These are phyloP conservation scores for Xylaria sp. DNA, from an alignment of 2,329 filamentous ascomycete genomes.

Conservation along the genomic window DNA sequence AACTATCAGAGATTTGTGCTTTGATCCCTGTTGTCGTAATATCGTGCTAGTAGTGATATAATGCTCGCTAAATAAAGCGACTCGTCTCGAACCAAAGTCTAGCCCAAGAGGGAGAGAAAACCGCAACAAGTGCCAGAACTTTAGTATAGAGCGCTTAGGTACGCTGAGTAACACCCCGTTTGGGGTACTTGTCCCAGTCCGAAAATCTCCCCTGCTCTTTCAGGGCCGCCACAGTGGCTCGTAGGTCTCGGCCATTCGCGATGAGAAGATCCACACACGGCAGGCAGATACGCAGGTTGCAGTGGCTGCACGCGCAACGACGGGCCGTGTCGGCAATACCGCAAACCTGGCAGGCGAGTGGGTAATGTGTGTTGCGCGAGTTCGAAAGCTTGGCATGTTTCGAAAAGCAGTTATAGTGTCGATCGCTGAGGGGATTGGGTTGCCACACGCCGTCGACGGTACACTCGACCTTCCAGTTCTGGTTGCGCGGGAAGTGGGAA, in stretches of 20 bases:
- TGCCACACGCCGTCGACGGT: constrained; percentile 36
- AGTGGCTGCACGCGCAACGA: constrained; percentile 56
- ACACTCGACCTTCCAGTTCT: neutral
- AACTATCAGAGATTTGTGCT: neutral
- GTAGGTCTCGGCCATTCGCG: constrained; percentile 50
- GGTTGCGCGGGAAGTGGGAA: constrained; percentile 32
- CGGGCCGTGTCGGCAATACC: constrained; percentile 50
- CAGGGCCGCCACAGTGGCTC: constrained; percentile 46
- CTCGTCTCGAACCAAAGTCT: neutral
- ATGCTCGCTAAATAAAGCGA: neutral
- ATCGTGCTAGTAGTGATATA: neutral
- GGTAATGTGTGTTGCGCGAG: constrained; percentile 55
- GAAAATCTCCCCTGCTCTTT: constrained; percentile 29
- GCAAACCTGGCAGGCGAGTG: constrained; percentile 61
- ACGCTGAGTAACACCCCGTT: neutral
- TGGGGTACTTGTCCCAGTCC: constrained; percentile 17
- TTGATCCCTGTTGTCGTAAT: neutral
- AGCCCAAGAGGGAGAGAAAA: no score
- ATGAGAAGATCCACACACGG: constrained; percentile 52
- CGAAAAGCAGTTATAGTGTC: constrained; percentile 54
- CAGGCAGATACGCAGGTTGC: constrained; percentile 58
- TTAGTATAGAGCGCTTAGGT: neutral
- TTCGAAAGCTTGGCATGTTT: constrained; percentile 55
- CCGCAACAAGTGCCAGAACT: neutral
- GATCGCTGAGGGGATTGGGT: constrained; percentile 48